phyloP scores from a whole-genome alignment of 2,329 filamentous ascomycete species.

The Fusarium fracticaudum region DNA sequence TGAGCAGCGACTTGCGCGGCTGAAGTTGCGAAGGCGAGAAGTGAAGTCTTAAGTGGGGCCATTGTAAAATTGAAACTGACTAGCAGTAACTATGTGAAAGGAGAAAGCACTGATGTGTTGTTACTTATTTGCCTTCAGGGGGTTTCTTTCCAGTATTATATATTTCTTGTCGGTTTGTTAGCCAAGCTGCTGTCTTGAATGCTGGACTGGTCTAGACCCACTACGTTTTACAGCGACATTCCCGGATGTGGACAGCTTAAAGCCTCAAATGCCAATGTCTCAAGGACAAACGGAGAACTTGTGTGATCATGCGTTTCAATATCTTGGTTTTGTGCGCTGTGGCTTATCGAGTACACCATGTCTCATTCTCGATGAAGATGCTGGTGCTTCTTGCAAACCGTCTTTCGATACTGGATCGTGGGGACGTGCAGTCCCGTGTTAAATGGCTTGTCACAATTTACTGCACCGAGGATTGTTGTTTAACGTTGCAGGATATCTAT shows the following conservation, averaged over 20 bases:
- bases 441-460: not conserved
- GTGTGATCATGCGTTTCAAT: not conserved
- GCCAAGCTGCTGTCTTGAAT: conserved; percentile 5
- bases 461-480: accelerated
- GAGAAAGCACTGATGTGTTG: too few species aligned
- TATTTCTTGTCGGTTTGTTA: not conserved
- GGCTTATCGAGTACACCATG: not conserved
- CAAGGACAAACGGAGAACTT: not conserved
- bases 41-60: not conserved
- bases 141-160: not conserved
- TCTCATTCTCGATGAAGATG: not conserved
- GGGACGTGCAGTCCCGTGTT: not conserved
- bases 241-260: not conserved
- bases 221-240: not conserved
- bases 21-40: not conserved
- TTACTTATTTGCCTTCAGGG: accelerated
- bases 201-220: conserved; percentile 20
- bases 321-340: not conserved
- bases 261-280: conserved; percentile 4
- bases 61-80: not conserved
- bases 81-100: not conserved
- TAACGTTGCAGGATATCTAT: too few species aligned
- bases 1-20: conserved; percentile 15
- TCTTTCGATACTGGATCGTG: not conserved
- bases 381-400: too few species aligned